Base-by-base conservation (phyloP, 257 asterid species). In the Ajuga chamaepitys region DNA sequence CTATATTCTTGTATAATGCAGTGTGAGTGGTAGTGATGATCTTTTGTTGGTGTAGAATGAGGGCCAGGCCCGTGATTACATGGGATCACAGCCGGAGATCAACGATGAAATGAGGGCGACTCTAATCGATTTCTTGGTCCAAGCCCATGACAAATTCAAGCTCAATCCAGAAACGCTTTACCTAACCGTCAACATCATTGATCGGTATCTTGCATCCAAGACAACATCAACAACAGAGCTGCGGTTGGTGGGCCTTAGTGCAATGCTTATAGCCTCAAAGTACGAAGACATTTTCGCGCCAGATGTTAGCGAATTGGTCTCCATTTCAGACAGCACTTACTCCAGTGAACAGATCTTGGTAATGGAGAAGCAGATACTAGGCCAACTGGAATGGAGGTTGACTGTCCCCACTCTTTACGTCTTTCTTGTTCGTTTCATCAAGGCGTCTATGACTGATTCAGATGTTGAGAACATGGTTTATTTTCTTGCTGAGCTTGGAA, bases 211-310 rank as follows among this genome's bases (percentile, higher is more conserved):
- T 2, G 85, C 96, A 0, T 51, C 64, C 1, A 79, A 80, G 64
- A 12, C 71, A 0, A 75, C 81, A 4, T 24, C 73, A 32, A 85
- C 92, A 56, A 86, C 70, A 70, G 96, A 89, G 64, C 68, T 93
- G 66, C 99, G 89, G 72, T 64, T 93, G 68, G 78, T 93, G 21
- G 99, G 99, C 28, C 47, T 93, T 45, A 67, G 95, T 50, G 74
- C 99, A 2, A 80, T 88, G 95, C 97, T 93, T 1, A 71, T 89
- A 30, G 97, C 99, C 48, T 89, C 97, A 4, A 93, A 93, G 58
- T 93, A 93, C 20, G 97, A 93, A 74, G 99, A 93, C 58, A 89
- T 93, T 17, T 93, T 97, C 97, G 97, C 97, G 1, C 99, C 97
- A 6, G 96, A 93, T 86, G 97, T 89, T 3, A 74, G 78, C n/a